Evolutionary conservation across 306 rosid genomes (phyloP), one percentile per base, ranked within the genome.

Genomic region (Quercus rubra): DNA sequence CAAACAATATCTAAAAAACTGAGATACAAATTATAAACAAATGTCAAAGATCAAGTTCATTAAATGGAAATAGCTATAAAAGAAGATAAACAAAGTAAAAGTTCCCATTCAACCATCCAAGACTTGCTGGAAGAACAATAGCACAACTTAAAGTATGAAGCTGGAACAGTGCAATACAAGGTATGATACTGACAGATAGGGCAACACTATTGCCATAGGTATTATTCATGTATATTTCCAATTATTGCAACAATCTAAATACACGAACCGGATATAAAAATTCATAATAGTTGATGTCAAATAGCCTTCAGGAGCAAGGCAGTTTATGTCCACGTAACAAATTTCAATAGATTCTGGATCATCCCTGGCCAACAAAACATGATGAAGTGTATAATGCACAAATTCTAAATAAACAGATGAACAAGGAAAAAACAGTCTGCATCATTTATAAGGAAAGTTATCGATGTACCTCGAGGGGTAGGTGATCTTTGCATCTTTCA

Each of bases 271-370:
- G 68, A 95, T 91, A 81, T 91, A 95, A 76, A 95, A 95, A 86
- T 93, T 92, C 97, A 92, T 95, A 7, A 92, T 93, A 76, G 93
- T 88, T 68, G 98, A 95, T 77, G 95, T 85, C 85, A 95, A 86
- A 85, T 84, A 95, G 81, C 90, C 80, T 85, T 80, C 85, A 30
- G 99, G 94, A 49, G 86, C 91, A 84, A 95, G 99, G 87, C 98
- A 95, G 59, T 84, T 77, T 57, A 86, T 78, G 85, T 95, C 98
- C 4, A 70, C 67, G 79, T 70, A 93, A 81, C 91, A 88, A 74
- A 95, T 87, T 85, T 91, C 98, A 49, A 91, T 88, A 14, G 91
- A 86, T 83, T 95, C 86, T 46, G 97, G 97, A 86, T 95, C 98
- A 70, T 88, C 91, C 86, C 98, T 95, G 97, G 49, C 72, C 88